Conservation (phyloP, 805 yeast species). For the Suhomyces kilbournensis region DNA sequence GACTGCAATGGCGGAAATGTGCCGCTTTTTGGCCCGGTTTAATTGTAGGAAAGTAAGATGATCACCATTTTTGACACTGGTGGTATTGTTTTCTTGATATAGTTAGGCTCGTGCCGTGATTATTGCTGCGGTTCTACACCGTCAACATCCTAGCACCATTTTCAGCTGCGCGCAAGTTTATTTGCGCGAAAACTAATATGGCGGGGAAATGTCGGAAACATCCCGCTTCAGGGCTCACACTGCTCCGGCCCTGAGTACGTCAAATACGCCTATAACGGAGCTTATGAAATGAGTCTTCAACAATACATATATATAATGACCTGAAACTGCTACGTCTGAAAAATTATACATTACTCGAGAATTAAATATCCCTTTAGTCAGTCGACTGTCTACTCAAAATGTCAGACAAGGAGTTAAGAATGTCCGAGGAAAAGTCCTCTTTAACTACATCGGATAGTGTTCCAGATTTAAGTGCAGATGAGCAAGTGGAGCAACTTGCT, state of each 20-base stretch:
- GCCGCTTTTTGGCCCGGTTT: not conserved
- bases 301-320: not conserved
- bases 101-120: not conserved
- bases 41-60: not conserved
- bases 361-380: not conserved
- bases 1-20: not conserved
- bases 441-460: not conserved
- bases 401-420: not conserved
- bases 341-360: not conserved
- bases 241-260: not conserved
- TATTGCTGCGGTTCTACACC: not conserved
- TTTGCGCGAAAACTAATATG: not conserved
- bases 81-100: not conserved
- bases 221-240: not conserved
- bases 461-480: conserved; percentile 3
- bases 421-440: conserved; percentile 2
- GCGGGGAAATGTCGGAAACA: not conserved
- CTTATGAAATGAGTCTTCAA: not conserved
- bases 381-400: not conserved
- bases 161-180: not conserved
- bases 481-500: conserved; percentile 21
- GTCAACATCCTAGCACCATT: not conserved
- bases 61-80: not conserved
- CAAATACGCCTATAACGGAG: not conserved
- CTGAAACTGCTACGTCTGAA: not conserved